Conservation (phyloP, 1,139 yeast species). For the Pneumocystis jirovecii region DNA sequence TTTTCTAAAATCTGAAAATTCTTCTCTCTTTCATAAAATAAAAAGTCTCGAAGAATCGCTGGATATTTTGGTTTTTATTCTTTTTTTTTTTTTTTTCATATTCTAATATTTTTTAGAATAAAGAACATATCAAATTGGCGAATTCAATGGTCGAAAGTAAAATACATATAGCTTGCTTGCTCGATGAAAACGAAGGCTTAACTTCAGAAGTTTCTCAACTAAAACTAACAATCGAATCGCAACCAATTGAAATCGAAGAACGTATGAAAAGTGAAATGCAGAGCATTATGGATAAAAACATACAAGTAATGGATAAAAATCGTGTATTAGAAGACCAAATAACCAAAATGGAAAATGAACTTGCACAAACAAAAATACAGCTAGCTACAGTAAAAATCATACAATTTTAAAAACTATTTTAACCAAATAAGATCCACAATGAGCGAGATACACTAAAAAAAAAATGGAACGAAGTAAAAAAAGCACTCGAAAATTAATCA, state of each 20-base stretch:
- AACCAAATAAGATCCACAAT: not conserved
- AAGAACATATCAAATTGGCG: slow-evolving; percentile 66
- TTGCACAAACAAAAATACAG: slow-evolving; percentile 23
- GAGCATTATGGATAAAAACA: slow-evolving; percentile 44
- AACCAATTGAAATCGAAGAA: slow-evolving; percentile 17
- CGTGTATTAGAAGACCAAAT: slow-evolving; percentile 27
- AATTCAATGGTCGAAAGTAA: slow-evolving; percentile 57
- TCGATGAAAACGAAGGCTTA: slow-evolving; percentile 48
- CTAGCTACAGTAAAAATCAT: slow-evolving; percentile 9
- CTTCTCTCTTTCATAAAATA: slow-evolving; percentile 57
- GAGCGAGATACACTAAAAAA: not conserved
- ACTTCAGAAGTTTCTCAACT: slow-evolving; percentile 39
- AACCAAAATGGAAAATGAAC: slow-evolving; percentile 31
- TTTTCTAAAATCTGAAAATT: slow-evolving; percentile 47
- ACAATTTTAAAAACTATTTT: not conserved
- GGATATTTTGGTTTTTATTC: slow-evolving; percentile 29
- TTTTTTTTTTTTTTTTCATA: not conserved
- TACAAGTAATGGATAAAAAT: slow-evolving; percentile 42
- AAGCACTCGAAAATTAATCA: not conserved
- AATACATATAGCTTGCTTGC: slow-evolving; percentile 47
- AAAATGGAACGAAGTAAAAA: not conserved
- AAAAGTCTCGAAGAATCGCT: slow-evolving; percentile 59
- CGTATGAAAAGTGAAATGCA: slow-evolving; percentile 26
- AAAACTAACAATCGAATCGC: slow-evolving; percentile 23
- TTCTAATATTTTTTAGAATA: slow-evolving; percentile 27